Evolutionary conservation across 768 basidiomycete species (phyloP), one percentile per base, ranked within the genome.

Genomic region (Rhizopogon vesiculosus): DNA sequence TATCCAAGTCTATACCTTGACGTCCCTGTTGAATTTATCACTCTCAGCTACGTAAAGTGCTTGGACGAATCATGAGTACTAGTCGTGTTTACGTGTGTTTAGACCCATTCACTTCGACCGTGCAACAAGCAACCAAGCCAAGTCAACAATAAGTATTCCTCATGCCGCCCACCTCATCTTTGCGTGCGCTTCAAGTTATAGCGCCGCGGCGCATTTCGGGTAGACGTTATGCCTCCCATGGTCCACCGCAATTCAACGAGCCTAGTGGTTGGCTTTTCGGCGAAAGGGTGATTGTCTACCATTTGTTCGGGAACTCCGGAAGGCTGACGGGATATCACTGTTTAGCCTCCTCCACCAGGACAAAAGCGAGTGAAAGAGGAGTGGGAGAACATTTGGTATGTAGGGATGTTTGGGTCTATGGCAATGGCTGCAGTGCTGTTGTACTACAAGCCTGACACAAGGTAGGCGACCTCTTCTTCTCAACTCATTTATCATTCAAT

Each of bases 401-500:
- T 85, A 58, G 94, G 93, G 33, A 93, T 97, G 90, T 93, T 90
- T 65, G 94, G 94, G 35, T 76, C 84, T 12, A 87, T 97, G 83
- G 83, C 77, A 5, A 73, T 93, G 58, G 89, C 86, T 31, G 71
- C 80, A 9, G 81, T 94, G 33, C 74, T 91, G 68, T 72, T 93
- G 25, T 91, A 92, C 72, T 95, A 93, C 77, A 95, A 95, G 73
- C 93, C 93, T 3, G 91, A 96, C 67, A 93, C 91, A 16, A 93
- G 89, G 93, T 93, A 61, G 57, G 88, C 59, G 4, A 35, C 5
- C 29, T 9, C 50, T 53, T 45, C 54, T 46, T 44, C 22, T 51
- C 38, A 28, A 9, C 9, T n/a, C 43, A 48, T 51, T 58, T 43
- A 49, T 13, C 7, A 19, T 44, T 16, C 40, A 45, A 15, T 29